Percentiles rank a stretch among this genome's conserved stretches.
These are phyloP conservation scores for Emergomyces pasteurianus DNA, from an alignment of 2,329 filamentous ascomycete species.

Conservation along the genomic window DNA sequence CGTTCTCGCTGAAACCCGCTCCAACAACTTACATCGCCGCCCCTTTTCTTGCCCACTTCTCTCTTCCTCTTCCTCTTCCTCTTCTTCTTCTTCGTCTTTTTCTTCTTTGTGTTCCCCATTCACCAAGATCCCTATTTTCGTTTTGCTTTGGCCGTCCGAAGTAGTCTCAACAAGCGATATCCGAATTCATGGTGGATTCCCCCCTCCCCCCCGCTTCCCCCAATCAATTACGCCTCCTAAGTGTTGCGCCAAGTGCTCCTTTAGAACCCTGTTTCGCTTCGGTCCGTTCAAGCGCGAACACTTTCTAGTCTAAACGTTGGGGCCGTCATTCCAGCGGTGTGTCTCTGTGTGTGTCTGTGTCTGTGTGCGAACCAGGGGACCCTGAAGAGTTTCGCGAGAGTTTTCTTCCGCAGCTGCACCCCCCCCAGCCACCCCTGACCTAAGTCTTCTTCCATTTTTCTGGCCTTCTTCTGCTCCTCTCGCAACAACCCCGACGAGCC, in stretches of 20 bases:
- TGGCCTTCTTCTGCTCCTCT: neutral
- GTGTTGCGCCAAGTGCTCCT: neutral
- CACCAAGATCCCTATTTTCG: neutral
- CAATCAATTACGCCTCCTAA: neutral
- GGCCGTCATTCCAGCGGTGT: neutral
- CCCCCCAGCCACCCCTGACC: neutral
- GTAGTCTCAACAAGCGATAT: neutral
- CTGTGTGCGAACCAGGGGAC: neutral
- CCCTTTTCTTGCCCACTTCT: neutral
- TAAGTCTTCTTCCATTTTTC: neutral
- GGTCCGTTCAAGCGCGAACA: neutral
- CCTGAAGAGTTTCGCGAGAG: neutral
- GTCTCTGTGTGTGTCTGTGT: too few relatives aligned
- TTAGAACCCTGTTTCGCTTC: neutral
- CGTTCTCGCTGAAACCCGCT: too few relatives aligned
- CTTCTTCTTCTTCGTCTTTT: neutral
- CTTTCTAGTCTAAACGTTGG: neutral
- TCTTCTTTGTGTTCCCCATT: neutral
- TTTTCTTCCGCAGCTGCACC: neutral
- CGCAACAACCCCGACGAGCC: neutral
- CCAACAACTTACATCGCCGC: neutral
- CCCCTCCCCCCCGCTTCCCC: neutral
- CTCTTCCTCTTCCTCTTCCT: neutral
- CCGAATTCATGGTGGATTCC: neutral
- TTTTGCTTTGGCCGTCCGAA: neutral